Evolutionary conservation across 1,284 basidiomycete genomes (phyloP).

Genomic region (Cutaneotrichosporon sp.): DNA sequence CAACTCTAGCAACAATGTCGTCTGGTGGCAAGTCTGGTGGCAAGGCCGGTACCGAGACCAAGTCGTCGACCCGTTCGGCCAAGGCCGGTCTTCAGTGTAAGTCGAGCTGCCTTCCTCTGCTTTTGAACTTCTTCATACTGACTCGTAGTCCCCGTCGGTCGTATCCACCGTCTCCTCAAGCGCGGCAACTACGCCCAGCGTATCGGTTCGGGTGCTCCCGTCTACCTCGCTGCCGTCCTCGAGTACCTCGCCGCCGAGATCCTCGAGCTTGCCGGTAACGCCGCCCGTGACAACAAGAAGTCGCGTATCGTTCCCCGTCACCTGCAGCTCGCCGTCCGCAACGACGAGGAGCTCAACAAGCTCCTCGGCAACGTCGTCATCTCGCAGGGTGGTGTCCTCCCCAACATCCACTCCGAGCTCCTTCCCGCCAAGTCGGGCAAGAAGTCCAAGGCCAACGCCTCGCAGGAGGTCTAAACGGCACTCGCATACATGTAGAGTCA

Average conservation of each 20-base stretch:
- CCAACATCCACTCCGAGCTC: constrained; percentile 62
- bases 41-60: constrained; percentile 51
- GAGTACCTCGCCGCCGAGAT: constrained; percentile 75
- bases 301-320: constrained; percentile 88
- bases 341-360: constrained; percentile 64
- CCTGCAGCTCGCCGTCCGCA: constrained; percentile 81
- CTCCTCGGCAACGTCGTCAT: constrained; percentile 73
- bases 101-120: constrained; percentile 8
- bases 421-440: constrained; percentile 60
- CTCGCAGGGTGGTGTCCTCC: constrained; percentile 86
- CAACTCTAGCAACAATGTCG: constrained; percentile 51
- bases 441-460: constrained; percentile 38
- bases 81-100: constrained; percentile 70
- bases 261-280: constrained; percentile 81
- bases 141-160: constrained; percentile 67
- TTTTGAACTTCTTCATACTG: constrained; percentile 29
- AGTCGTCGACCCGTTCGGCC: constrained; percentile 67
- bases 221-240: constrained; percentile 69
- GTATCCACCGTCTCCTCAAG: constrained; percentile 81
- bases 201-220: constrained; percentile 54
- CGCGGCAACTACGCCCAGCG: constrained; percentile 80
- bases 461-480: constrained; percentile 37
- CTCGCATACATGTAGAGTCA: background rate
- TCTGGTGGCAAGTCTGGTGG: constrained; percentile 53
- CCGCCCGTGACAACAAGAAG: constrained; percentile 57